Evolutionary conservation across 1,139 yeast species (phyloP).

Genomic region (Kluyveromyces sp.): DNA sequence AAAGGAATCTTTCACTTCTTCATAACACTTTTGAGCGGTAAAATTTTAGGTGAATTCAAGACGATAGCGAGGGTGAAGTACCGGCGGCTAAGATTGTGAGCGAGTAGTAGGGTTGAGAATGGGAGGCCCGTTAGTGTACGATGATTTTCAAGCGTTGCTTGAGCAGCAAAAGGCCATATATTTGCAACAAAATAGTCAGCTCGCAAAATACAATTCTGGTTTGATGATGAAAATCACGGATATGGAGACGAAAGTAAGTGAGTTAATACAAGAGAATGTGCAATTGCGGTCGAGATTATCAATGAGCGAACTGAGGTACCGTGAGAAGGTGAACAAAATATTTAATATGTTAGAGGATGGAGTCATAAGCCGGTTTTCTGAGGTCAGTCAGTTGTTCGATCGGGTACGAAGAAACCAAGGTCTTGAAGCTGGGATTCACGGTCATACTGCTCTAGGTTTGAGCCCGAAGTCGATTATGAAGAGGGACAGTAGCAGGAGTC

Average conservation of each 20-base stretch:
- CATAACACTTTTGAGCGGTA: no score
- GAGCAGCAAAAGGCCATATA: constrained; percentile 16
- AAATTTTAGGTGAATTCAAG: background rate
- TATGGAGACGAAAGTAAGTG: constrained; percentile 42
- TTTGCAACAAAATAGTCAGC: constrained; percentile 38
- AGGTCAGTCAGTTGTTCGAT: constrained; percentile 35
- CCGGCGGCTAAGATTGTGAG: background rate
- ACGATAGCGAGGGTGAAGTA: background rate
- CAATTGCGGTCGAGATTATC: constrained; percentile 33
- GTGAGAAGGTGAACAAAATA: constrained; percentile 31
- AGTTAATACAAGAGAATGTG: constrained; percentile 42
- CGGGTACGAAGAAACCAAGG: background rate
- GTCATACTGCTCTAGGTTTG: no score
- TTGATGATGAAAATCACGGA: constrained; percentile 43
- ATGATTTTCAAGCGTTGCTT: constrained; percentile 13
- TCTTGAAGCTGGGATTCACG: background rate
- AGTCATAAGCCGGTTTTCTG: constrained; percentile 39
- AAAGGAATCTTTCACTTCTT: background rate
- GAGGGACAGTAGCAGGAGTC: background rate
- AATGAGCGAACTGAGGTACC: constrained; percentile 26
- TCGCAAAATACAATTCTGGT: constrained; percentile 49
- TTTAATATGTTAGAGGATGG: constrained; percentile 36
- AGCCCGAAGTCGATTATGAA: background rate
- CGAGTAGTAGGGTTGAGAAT: background rate
- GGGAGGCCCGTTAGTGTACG: constrained; percentile 7